Evolutionary conservation across 2,329 filamentous ascomycete species (phyloP), one percentile per base, ranked within the genome.

Genomic region (Mariannaea elegans): DNA sequence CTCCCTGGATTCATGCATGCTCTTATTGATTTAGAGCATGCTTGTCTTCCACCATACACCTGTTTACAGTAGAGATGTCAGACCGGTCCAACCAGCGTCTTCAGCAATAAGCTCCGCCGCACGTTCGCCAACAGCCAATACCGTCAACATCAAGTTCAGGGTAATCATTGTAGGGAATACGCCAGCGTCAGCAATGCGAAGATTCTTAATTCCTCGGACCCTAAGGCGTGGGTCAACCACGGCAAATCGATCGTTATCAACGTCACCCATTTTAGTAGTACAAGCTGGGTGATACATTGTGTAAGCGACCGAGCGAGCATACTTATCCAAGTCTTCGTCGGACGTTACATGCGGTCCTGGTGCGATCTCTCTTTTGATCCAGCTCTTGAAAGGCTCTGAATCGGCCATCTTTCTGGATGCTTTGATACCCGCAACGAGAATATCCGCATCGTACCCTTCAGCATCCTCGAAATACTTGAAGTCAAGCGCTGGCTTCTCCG

Each of bases 261-360:
- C 78, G 71, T 93, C 87, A 23, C 92, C 92, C 92, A 96, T 96
- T 82, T 93, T 92, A 53, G 92, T 94, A n/a, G 92, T 96, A 49
- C 92, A 92, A 12, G 90, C 89, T 0, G 92, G 92, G 76, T 96
- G 92, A 77, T 95, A 96, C n/a, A 96, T 91, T 1, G 92, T 96
- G 76, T 95, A 92, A 6, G 91, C 91, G 4, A 84, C 92, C 48
- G 87, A 84, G 44, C 92, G 85, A 19, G 90, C 92, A 75, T 95
- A 96, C 78, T 92, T 87, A 73, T 84, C 88, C 8, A 96, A 82
- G 50, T 90, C 88, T 76, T 93, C 91, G 72, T 96, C 91, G 7
- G 87, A 88, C 73, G 90, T 86, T 42, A 92, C 76, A 14, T 83
- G 78, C 7, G 89, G 89, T 3, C 92, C 92, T 0, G 92, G 92